A percentile compares a stretch with the other conserved stretches of the same genome.
These are phyloP conservation scores for Saururus chinensis DNA, from an alignment of 164 flowering plant genomes.

Conservation along the genomic window DNA sequence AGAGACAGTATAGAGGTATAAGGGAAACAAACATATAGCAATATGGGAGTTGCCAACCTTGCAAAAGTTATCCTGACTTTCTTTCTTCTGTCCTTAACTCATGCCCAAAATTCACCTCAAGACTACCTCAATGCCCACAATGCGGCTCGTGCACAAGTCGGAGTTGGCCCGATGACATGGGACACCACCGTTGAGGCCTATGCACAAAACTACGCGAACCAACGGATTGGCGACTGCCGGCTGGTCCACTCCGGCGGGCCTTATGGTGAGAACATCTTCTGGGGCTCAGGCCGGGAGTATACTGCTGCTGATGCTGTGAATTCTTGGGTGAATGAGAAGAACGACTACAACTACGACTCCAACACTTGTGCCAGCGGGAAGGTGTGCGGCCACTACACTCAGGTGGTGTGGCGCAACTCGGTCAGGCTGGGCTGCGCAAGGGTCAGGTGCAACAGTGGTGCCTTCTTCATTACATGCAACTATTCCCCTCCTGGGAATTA, in stretches of 20 bases:
- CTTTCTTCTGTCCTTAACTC: background rate
- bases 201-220: conserved; percentile 18
- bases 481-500: background rate
- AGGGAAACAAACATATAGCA: too few relatives aligned
- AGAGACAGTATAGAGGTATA: too few relatives aligned
- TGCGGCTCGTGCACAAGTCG: background rate
- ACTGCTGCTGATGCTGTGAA: background rate
- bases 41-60: too few relatives aligned
- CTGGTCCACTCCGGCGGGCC: conserved; percentile 22
- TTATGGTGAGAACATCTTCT: conserved; percentile 46
- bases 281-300: conserved; percentile 9
- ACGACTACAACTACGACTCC: background rate
- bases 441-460: conserved; percentile 1
- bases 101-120: background rate
- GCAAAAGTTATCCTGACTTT: background rate
- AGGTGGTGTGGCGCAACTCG: conserved; percentile 37
- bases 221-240: conserved; percentile 24
- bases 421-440: conserved; percentile 34
- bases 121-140: conserved; percentile 4
- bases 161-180: background rate
- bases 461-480: background rate
- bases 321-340: background rate
- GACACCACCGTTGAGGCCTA: conserved; percentile 4
- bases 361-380: conserved; percentile 9
- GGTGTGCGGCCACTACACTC: conserved; percentile 50